Conservation (phyloP, 2,329 filamentous ascomycete genomes). For the Samsoniella hepiali region DNA sequence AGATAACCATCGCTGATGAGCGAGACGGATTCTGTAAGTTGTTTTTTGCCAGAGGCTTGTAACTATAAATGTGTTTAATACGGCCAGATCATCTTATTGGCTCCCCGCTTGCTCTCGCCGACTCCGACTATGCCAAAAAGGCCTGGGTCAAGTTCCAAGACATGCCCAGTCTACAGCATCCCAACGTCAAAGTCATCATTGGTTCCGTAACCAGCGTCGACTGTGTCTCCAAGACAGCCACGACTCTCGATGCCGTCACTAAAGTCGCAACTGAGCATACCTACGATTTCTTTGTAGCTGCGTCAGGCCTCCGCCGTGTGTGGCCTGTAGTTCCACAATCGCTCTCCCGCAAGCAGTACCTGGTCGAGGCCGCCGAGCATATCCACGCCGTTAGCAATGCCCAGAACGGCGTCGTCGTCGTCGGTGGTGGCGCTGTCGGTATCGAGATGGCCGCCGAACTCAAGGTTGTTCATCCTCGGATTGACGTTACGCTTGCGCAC, state of each 20-base stretch:
- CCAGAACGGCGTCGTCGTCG: conserved; percentile 60
- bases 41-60: conserved; percentile 26
- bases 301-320: conserved; percentile 64
- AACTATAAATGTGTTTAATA: conserved; percentile 15
- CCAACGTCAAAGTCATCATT: conserved; percentile 62
- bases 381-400: conserved; percentile 53
- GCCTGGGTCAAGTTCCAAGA: conserved; percentile 69
- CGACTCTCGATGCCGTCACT: conserved; percentile 48
- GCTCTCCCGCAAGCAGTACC: conserved; percentile 57
- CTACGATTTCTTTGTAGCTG: conserved; percentile 76
- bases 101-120: conserved; percentile 67
- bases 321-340: conserved; percentile 73
- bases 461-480: conserved; percentile 61
- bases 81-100: conserved; percentile 69
- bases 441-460: conserved; percentile 80
- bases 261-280: conserved; percentile 40
- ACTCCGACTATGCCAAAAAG: conserved; percentile 59
- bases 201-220: conserved; percentile 63
- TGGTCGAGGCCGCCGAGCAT: conserved; percentile 59
- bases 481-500: conserved; percentile 71
- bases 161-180: conserved; percentile 61
- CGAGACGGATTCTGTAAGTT: conserved; percentile 76
- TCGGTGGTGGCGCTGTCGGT: conserved; percentile 76
- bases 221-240: conserved; percentile 55
- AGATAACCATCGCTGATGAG: conserved; percentile 74